Evolutionary conservation across 2,329 filamentous ascomycete species (phyloP).

Genomic region (Fusarium vanettenii): DNA sequence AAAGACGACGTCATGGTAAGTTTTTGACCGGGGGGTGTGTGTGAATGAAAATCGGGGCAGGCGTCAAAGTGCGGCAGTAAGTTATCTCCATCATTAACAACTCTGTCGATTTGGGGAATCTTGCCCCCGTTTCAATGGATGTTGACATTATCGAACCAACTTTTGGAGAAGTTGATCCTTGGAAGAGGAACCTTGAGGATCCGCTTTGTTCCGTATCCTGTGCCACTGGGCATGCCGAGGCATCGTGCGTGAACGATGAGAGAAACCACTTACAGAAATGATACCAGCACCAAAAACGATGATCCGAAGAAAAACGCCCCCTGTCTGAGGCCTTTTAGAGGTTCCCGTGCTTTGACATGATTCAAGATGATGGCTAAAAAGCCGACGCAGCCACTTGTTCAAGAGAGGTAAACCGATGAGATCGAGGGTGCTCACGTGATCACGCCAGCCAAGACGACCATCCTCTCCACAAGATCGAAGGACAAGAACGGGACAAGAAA

Average conservation of each 20-base stretch:
- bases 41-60: conserved; percentile 32
- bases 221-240: neutral
- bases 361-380: neutral
- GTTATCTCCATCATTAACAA: neutral
- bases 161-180: neutral
- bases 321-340: neutral
- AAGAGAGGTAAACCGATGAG: conserved; percentile 20
- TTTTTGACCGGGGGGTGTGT: neutral
- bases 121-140: neutral
- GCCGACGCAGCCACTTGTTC: neutral
- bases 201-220: neutral
- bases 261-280: neutral
- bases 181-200: neutral
- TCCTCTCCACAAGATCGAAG: neutral
- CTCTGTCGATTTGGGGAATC: conserved; percentile 1
- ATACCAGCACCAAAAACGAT: neutral
- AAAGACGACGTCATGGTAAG: conserved; percentile 41
- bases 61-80: neutral
- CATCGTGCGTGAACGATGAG: neutral
- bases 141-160: neutral
- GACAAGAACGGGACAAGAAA: conserved; percentile 6
- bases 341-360: conserved; percentile 4
- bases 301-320: neutral
- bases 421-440: conserved; percentile 8
- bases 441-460: neutral